Evolutionary conservation across 1,139 yeast genomes (phyloP).

Genomic region (Pichia sp.): DNA sequence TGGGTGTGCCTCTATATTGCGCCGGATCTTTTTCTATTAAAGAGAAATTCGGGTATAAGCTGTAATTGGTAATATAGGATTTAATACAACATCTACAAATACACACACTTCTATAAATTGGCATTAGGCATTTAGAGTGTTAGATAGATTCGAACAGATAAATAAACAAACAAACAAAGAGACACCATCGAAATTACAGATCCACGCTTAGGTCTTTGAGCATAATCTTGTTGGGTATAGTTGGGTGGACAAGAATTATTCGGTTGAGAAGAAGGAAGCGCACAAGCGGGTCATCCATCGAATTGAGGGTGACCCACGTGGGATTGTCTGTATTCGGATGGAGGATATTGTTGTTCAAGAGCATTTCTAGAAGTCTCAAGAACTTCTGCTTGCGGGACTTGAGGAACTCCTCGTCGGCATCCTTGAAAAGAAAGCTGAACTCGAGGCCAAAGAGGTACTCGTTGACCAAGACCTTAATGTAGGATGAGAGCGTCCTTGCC

Average conservation of each 20-base stretch:
- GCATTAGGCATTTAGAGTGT: too few species aligned
- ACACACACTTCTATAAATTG: background rate
- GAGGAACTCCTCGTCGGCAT: constrained; percentile 17
- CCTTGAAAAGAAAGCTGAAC: constrained; percentile 10
- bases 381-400: constrained; percentile 22
- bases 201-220: constrained; percentile 21
- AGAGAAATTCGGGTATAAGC: background rate
- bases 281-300: constrained; percentile 31
- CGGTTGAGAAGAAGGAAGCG: constrained; percentile 30
- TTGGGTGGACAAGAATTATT: constrained; percentile 26
- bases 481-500: constrained; percentile 14
- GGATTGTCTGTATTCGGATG: constrained; percentile 15
- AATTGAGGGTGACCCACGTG: constrained; percentile 17
- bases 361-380: constrained; percentile 28
- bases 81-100: background rate
- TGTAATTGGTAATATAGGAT: background rate
- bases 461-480: constrained; percentile 26
- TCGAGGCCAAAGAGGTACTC: constrained; percentile 29
- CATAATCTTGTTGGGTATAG: constrained; percentile 26
- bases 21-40: constrained; percentile 38
- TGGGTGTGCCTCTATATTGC: constrained; percentile 38
- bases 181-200: constrained; percentile 1
- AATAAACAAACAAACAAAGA: background rate
- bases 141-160: background rate
- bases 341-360: constrained; percentile 27